Conservation (phyloP, 2,329 filamentous ascomycete species). For the Fusarium globosum region DNA sequence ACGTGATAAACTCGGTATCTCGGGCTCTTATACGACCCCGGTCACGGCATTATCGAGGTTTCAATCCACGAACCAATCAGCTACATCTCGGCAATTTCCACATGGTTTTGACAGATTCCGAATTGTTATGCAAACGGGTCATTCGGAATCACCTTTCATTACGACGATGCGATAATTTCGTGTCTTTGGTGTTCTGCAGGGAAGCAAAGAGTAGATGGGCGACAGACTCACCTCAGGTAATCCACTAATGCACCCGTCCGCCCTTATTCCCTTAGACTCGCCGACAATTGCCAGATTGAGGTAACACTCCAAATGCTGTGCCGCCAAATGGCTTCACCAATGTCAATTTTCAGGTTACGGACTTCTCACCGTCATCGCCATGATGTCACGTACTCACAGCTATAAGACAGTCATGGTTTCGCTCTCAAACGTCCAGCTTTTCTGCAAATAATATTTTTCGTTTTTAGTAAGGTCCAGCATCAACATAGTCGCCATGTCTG, state of each 20-base stretch:
- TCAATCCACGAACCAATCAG: background rate
- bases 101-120: background rate
- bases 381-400: background rate
- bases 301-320: background rate
- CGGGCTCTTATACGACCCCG: slow-evolving; percentile 16
- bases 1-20: slow-evolving; percentile 15
- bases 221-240: no score
- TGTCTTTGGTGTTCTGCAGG: background rate
- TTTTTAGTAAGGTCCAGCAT: accelerated
- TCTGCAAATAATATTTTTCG: no score
- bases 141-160: background rate
- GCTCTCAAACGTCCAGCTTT: accelerated
- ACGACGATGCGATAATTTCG: background rate
- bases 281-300: background rate
- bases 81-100: background rate
- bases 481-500: slow-evolving; percentile 10
- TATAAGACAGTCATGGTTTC: background rate
- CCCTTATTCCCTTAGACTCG: background rate
- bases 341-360: background rate
- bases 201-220: background rate
- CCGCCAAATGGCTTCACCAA: background rate
- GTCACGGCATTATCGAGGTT: background rate
- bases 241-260: background rate
- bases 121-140: background rate
- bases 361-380: background rate